These are phyloP conservation scores for Talaromyces funiculosus DNA, from an alignment of 2,329 filamentous ascomycete species.

Conservation along the genomic window DNA sequence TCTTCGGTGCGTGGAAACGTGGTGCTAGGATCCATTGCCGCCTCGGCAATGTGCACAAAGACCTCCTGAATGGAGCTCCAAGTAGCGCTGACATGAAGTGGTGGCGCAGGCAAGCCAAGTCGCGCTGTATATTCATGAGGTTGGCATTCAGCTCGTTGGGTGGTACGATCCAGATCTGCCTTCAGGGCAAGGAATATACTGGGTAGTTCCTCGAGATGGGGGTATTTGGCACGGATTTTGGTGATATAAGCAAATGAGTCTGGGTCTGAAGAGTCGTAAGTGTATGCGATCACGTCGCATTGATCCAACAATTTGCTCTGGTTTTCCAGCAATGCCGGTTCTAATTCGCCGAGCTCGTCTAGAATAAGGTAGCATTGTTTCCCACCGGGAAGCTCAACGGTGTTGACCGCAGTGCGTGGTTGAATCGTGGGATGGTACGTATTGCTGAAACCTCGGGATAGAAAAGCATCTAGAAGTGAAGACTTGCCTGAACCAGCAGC, in stretches of 20 bases:
- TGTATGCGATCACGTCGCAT: slow-evolving; percentile 90
- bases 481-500: slow-evolving; percentile 85
- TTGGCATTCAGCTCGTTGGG: slow-evolving; percentile 84
- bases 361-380: slow-evolving; percentile 97
- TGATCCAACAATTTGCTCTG: slow-evolving; percentile 74
- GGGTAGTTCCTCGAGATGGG: slow-evolving; percentile 81
- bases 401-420: slow-evolving; percentile 88
- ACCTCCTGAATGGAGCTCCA: slow-evolving; percentile 93
- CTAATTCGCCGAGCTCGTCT: slow-evolving; percentile 91
- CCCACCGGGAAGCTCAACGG: slow-evolving; percentile 88
- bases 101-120: slow-evolving; percentile 76
- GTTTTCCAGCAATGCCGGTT: slow-evolving; percentile 90
- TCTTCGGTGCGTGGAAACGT: slow-evolving; percentile 89
- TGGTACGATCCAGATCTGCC: slow-evolving; percentile 92
- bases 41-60: slow-evolving; percentile 86
- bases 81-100: slow-evolving; percentile 87
- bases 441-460: slow-evolving; percentile 77
- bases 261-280: slow-evolving; percentile 94
- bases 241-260: slow-evolving; percentile 93
- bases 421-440: slow-evolving; percentile 93
- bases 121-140: slow-evolving; percentile 85
- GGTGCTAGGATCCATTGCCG: slow-evolving; percentile 80
- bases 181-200: slow-evolving; percentile 91
- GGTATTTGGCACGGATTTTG: slow-evolving; percentile 68
- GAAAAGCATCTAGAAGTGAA: slow-evolving; percentile 80